Evolutionary conservation across 1,139 yeast species (phyloP), one percentile per base, ranked within the genome.

Genomic region (Hemisphaericaspora xylofermentans): DNA sequence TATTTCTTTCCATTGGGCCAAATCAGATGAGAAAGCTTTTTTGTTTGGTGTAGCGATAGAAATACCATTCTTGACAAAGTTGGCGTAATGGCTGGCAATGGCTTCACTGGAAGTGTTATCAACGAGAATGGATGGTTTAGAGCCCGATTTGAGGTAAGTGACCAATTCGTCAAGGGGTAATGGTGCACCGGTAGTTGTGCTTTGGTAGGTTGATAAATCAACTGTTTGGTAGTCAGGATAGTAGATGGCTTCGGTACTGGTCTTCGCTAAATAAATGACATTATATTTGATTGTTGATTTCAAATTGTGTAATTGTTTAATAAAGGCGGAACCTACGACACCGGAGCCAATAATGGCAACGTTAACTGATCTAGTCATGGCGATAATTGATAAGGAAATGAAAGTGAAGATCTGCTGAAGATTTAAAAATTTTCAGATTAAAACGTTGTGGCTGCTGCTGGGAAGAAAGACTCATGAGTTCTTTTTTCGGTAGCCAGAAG

Each of bases 41-140:
- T 93, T 93, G 76, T 94, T 93, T 52, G 99, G 98, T 33, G 98
- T 93, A 24, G 98, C 98, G 56, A 93, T 80, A 35, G 97, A 88
- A 51, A 94, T 83, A 32, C 96, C 96, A 47, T 74, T 78, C 51
- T 76, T 66, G 47, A 91, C 70, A 56, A 93, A 83, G 27, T 71
- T 63, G 35, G 96, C 88, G 61, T 94, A 94, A 41, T 77, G 74
- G 35, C 77, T 74, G 32, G 98, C 96, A 53, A 91, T 71, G 5
- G 76, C 60, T 51, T 78, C 85, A 63, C 83, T 87, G 26, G 98
- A 88, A 36, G 99, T 93, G 74, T 93, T 93, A 67, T 93, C 99
- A 35, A 94, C 85, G 47, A 93, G 71, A 50, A 93, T 84, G 24
- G 88, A 80, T 38, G 98, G 97, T 41, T 68, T 64, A 22, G 84